Evolutionary conservation across 2,329 filamentous ascomycete species (phyloP).

Genomic region (Curvularia sp.): DNA sequence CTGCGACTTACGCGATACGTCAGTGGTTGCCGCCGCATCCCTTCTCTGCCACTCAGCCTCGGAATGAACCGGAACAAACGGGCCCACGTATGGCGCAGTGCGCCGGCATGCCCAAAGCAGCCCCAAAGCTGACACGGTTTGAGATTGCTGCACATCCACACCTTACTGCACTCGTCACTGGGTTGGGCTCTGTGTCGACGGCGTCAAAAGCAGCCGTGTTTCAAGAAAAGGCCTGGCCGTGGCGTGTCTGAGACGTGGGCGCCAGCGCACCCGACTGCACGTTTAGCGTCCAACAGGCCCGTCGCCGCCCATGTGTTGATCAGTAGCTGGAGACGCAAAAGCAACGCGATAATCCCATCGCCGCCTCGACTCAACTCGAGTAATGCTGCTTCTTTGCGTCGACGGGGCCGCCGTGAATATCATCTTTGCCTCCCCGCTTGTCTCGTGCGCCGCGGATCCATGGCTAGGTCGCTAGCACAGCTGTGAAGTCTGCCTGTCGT

Average conservation of each 20-base stretch:
- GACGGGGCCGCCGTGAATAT: background rate
- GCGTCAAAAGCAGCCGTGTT: background rate
- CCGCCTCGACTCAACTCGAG: background rate
- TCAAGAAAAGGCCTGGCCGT: background rate
- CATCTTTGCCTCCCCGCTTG: background rate
- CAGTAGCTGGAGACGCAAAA: background rate
- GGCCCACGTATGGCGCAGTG: slow-evolving; percentile 14
- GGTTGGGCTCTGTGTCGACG: slow-evolving; percentile 7
- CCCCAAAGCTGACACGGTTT: slow-evolving; percentile 13
- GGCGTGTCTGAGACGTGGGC: slow-evolving; percentile 2
- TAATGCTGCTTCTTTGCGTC: background rate
- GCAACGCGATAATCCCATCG: background rate
- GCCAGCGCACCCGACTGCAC: background rate
- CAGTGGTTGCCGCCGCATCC: slow-evolving; percentile 15
- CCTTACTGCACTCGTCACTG: background rate
- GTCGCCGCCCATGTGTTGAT: background rate
- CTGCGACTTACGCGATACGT: slow-evolving; percentile 24
- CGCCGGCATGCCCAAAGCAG: slow-evolving; percentile 16
- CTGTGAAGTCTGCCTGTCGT: slow-evolving; percentile 26
- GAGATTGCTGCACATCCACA: slow-evolving; percentile 4
- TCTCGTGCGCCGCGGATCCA: slow-evolving; percentile 5
- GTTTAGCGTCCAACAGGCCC: background rate
- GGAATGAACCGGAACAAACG: slow-evolving; percentile 22
- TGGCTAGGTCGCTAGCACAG: background rate
- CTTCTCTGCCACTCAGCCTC: slow-evolving; percentile 1